Conservation (phyloP, 129 eudicot genomes). For the Deinandra increscens region DNA sequence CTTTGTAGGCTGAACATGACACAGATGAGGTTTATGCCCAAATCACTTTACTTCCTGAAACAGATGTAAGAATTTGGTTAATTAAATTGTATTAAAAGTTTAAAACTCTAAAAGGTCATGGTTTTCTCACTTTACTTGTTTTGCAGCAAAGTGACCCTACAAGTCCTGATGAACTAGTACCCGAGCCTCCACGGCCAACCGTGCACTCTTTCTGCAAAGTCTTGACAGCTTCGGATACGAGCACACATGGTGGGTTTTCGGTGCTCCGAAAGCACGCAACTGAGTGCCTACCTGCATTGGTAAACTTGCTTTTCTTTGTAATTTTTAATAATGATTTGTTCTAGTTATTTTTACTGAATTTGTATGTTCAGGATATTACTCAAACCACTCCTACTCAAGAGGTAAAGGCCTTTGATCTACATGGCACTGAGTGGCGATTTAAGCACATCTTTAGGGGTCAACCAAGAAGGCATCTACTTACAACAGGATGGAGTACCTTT, state of each 20-base stretch:
- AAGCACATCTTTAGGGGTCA: conserved; percentile 97
- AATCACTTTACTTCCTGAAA: conserved; percentile 71
- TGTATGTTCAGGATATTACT: conserved; percentile 68
- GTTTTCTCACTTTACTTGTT: conserved; percentile 5
- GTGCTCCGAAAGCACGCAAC: conserved; percentile 87
- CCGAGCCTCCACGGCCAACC: conserved; percentile 60
- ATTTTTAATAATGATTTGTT: not conserved
- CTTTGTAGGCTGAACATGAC: conserved; percentile 86
- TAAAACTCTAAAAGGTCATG: not conserved
- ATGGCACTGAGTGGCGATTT: conserved; percentile 78
- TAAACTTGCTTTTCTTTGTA: conserved; percentile 9
- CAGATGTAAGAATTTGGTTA: conserved; percentile 54
- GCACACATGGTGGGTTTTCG: conserved; percentile 97
- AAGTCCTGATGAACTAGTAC: conserved; percentile 46
- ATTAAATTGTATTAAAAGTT: not conserved
- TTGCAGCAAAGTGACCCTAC: conserved; percentile 71
- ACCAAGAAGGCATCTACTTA: conserved; percentile 93
- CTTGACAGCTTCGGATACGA: conserved; percentile 92
- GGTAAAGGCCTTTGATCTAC: conserved; percentile 75
- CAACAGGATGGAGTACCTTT: conserved; percentile 98
- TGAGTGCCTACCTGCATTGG: conserved; percentile 87
- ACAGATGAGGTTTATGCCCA: conserved; percentile 94
- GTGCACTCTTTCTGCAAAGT: conserved; percentile 88
- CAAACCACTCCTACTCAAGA: conserved; percentile 87
- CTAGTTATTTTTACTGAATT: not conserved